Evolutionary conservation across 352 stramenopile genomes (phyloP).

Genomic region (Pythium aristosporum): DNA sequence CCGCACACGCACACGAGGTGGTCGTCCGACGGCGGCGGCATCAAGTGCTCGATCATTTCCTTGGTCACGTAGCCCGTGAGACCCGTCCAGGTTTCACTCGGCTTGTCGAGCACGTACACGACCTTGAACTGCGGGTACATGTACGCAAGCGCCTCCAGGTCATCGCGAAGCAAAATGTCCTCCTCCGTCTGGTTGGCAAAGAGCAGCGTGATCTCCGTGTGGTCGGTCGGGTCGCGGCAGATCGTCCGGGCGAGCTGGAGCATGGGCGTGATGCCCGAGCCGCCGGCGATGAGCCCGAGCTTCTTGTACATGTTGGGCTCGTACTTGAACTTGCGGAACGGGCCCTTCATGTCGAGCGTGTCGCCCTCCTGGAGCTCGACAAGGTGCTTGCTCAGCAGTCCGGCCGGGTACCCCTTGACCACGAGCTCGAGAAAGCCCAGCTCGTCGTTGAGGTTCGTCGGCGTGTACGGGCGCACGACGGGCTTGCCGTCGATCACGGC

Average conservation of each 20-base stretch:
- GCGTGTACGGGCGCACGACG: slow-evolving; percentile 87
- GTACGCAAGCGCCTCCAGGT: slow-evolving; percentile 81
- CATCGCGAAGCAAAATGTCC: slow-evolving; percentile 88
- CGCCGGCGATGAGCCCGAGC: slow-evolving; percentile 88
- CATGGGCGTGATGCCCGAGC: slow-evolving; percentile 80
- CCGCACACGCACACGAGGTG: slow-evolving; percentile 88
- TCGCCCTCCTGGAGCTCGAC: slow-evolving; percentile 82
- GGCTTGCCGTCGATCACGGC: slow-evolving; percentile 70
- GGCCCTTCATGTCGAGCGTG: slow-evolving; percentile 89
- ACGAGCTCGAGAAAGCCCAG: slow-evolving; percentile 85
- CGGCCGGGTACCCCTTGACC: slow-evolving; percentile 89
- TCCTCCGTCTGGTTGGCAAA: slow-evolving; percentile 70
- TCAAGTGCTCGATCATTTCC: slow-evolving; percentile 82
- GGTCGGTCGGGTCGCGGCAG: slow-evolving; percentile 42
- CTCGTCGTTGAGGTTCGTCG: slow-evolving; percentile 81
- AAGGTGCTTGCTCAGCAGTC: slow-evolving; percentile 87
- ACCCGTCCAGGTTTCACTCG: slow-evolving; percentile 61
- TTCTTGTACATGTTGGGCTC: slow-evolving; percentile 87
- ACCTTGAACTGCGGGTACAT: slow-evolving; percentile 82
- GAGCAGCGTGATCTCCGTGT: slow-evolving; percentile 36
- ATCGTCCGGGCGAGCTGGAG: slow-evolving; percentile 67
- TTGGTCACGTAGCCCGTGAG: slow-evolving; percentile 76
- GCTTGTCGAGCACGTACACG: slow-evolving; percentile 72
- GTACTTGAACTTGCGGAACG: slow-evolving; percentile 87
- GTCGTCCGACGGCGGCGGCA: slow-evolving; percentile 77